These are phyloP conservation scores for Suillus brevipes DNA, from an alignment of 768 basidiomycete genomes.

Conservation along the genomic window DNA sequence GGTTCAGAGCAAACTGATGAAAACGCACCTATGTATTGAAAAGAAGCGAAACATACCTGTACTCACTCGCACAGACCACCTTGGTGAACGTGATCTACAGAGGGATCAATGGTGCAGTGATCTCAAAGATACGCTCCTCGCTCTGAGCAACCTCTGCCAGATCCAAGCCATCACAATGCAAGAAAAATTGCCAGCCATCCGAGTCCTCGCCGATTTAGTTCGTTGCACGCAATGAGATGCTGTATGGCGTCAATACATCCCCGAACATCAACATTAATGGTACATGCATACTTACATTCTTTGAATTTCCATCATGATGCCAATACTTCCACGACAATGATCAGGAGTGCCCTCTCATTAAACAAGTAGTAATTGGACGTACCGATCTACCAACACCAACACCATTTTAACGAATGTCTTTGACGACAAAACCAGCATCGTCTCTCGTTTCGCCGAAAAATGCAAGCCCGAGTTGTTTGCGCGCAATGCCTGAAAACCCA, in stretches of 20 bases:
- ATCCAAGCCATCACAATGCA: slow-evolving; percentile 9
- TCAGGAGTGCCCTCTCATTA: background rate
- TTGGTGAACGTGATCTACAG: slow-evolving; percentile 29
- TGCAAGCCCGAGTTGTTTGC: slow-evolving; percentile 11
- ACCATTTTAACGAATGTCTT: slow-evolving; percentile 35
- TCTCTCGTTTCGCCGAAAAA: slow-evolving; percentile 33
- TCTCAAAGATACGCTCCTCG: slow-evolving; percentile 29
- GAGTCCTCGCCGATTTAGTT: slow-evolving; percentile 24
- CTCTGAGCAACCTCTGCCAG: slow-evolving; percentile 19
- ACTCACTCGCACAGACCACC: slow-evolving; percentile 10
- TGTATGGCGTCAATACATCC: slow-evolving; percentile 5
- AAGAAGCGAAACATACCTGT: too few species aligned
- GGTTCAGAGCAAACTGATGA: too few species aligned
- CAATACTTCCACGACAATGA: slow-evolving; percentile 1
- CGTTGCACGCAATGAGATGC: slow-evolving; percentile 15
- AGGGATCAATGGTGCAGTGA: slow-evolving; percentile 18
- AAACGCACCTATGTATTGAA: too few species aligned
- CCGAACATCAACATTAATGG: too few species aligned
- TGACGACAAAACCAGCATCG: slow-evolving; percentile 22
- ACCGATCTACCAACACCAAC: slow-evolving; percentile 42
- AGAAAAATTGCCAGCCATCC: slow-evolving; percentile 26
- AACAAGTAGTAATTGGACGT: slow-evolving; percentile 5
- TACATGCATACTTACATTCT: background rate
- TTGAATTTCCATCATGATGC: slow-evolving; percentile 44
- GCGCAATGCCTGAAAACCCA: slow-evolving; percentile 1